Evolutionary conservation across 1,284 basidiomycete genomes (phyloP), one percentile per base, ranked within the genome.

Genomic region (Fomitopsis betulina): DNA sequence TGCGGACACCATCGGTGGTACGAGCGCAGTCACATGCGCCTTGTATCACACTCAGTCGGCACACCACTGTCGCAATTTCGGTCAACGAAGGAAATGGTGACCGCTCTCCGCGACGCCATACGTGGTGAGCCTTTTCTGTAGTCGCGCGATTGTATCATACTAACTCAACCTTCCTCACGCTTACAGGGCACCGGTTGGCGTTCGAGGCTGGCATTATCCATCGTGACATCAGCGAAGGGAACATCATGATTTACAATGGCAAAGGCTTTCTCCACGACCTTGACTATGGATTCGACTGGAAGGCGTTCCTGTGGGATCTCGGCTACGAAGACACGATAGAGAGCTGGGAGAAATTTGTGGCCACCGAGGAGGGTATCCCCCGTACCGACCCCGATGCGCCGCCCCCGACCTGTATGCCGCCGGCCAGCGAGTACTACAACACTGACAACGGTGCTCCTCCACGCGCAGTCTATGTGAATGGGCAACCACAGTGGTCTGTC

Each of bases 1-100:
- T n/a, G n/a, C n/a, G n/a, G n/a, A n/a, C n/a, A n/a, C 10, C 27
- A 25, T 17, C 8, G 7, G 4, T 9, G 23, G 4, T 17, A 38
- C 27, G 64, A 65, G 32, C 59, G 62, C 0, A 60, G 60, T 37
- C 62, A 63, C 49, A 56, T 60, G 53, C 60, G 64, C 0, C 42
- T 61, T 9, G 64, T 61, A 7, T 13, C 58, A 7, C 56, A 58
- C 25, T 55, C 53, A 1, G 58, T 63, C 8, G 64, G 64, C 8
- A 38, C 53, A 1, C 60, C 60, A 0, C 21, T 65, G 23, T 52
- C 35, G 5, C n/a, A 38, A 0, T 65, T 65, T 47, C 49, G 19
- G n/a, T 55, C 21, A 39, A 65, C 62, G 3, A 58, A 38, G 30
- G 60, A 63, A 55, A 58, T 65, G 7, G 55, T 60, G 7, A 30